Conservation (phyloP, 1,139 yeast species). For the Yamadazyma membranifaciens region DNA sequence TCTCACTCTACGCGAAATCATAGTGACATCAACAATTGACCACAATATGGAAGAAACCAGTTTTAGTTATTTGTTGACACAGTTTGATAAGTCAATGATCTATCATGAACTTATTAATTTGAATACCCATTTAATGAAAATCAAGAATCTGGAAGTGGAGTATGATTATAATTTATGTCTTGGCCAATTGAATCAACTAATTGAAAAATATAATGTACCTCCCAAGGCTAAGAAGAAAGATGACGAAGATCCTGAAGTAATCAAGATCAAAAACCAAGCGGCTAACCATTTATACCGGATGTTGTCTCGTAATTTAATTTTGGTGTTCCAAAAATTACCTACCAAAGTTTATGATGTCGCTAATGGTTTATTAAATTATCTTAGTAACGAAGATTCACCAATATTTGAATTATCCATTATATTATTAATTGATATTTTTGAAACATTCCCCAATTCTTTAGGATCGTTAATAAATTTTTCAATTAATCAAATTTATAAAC, state of each 20-base stretch:
- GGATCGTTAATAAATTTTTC: slow-evolving; percentile 38
- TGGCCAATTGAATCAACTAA: slow-evolving; percentile 16
- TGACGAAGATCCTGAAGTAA: slow-evolving; percentile 8
- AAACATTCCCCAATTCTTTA: slow-evolving; percentile 36
- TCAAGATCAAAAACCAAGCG: slow-evolving; percentile 2
- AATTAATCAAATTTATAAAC: slow-evolving; percentile 37
- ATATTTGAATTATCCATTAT: slow-evolving; percentile 28
- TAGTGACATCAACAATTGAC: background rate
- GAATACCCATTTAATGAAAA: slow-evolving; percentile 19
- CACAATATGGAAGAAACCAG: slow-evolving; percentile 12
- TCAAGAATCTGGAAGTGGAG: slow-evolving; percentile 10
- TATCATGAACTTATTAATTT: slow-evolving; percentile 25
- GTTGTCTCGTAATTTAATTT: slow-evolving; percentile 28
- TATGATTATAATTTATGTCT: slow-evolving; percentile 19
- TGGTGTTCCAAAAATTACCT: slow-evolving; percentile 31
- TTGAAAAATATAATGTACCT: slow-evolving; percentile 19
- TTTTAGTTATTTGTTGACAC: slow-evolving; percentile 18
- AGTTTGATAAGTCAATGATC: slow-evolving; percentile 21
- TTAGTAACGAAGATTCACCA: slow-evolving; percentile 20
- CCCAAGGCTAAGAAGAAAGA: slow-evolving; percentile 15
- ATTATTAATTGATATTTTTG: slow-evolving; percentile 39
- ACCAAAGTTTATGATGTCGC: slow-evolving; percentile 41
- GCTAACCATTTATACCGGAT: slow-evolving; percentile 30
- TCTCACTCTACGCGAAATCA: no score
- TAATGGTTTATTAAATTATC: slow-evolving; percentile 32